phyloP scores from a whole-genome alignment of 2,329 filamentous ascomycete species.

The Fusarium transvaalense region DNA sequence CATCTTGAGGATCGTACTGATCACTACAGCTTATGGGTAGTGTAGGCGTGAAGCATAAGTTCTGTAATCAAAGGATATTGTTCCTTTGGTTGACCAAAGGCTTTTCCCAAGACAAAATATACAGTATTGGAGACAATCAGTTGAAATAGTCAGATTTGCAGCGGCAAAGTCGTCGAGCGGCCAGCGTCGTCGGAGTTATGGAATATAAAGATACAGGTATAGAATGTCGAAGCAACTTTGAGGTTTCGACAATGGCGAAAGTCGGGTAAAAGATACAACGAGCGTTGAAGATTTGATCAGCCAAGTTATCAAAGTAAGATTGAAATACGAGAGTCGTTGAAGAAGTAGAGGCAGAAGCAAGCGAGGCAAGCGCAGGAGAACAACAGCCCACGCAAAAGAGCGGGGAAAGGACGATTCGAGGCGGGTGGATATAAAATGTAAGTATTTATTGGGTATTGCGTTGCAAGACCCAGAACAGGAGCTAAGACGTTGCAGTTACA shows the following conservation, averaged over 20 bases:
- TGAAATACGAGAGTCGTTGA: conserved; percentile 24
- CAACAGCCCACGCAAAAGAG: conserved; percentile 40
- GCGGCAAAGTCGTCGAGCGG: conserved; percentile 39
- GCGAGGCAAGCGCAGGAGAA: conserved; percentile 35
- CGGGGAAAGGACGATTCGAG: conserved; percentile 34
- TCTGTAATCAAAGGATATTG: neutral
- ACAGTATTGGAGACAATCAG: neutral
- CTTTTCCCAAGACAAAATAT: neutral
- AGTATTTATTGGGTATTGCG: conserved; percentile 16
- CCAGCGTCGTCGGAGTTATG: conserved; percentile 36
- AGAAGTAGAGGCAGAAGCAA: conserved; percentile 21
- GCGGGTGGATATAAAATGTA: conserved; percentile 11
- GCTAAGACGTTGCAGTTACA: conserved; percentile 18
- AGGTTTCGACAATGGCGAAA: neutral
- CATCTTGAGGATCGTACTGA: conserved; percentile 39
- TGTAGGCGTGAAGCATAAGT: neutral
- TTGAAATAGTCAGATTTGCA: conserved; percentile 21
- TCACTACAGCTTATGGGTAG: conserved; percentile 24
- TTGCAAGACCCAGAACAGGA: conserved; percentile 9
- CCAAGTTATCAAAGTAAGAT: conserved; percentile 27
- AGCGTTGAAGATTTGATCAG: conserved; percentile 19
- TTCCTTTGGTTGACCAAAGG: neutral
- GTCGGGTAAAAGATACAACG: conserved; percentile 18
- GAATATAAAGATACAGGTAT: neutral
- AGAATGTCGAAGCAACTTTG: neutral